Evolutionary conservation across 2,329 filamentous ascomycete species (phyloP).

Genomic region (Amauroascus niger): DNA sequence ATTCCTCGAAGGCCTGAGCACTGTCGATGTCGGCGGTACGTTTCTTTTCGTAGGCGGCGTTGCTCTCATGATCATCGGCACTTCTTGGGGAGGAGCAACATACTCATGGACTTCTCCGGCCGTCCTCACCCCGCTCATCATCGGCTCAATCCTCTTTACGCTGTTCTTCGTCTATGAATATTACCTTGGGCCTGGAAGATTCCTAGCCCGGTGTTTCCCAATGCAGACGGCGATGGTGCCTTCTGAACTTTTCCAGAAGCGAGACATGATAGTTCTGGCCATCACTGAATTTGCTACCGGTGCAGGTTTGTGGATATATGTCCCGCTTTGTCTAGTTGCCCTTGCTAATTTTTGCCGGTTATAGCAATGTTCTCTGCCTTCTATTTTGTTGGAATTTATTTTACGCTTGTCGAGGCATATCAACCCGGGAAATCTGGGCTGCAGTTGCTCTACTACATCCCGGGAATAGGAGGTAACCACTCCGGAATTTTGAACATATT

Average conservation of each 20-base stretch:
- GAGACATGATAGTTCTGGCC: conserved; percentile 53
- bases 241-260: conserved; percentile 47
- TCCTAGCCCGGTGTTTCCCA: conserved; percentile 43
- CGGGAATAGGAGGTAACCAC: conserved; percentile 48
- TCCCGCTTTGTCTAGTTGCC: conserved; percentile 50
- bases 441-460: conserved; percentile 54
- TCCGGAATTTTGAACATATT: neutral
- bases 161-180: conserved; percentile 46
- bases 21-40: conserved; percentile 49
- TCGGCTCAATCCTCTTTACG: conserved; percentile 37
- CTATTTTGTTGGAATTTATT: conserved; percentile 62
- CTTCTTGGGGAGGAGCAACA: conserved; percentile 48
- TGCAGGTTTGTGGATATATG: conserved; percentile 26
- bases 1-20: conserved; percentile 43
- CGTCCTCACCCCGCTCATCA: conserved; percentile 42
- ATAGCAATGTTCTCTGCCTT: conserved; percentile 45
- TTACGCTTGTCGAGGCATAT: conserved; percentile 51
- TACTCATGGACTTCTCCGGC: conserved; percentile 45
- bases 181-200: conserved; percentile 43
- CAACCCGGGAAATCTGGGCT: conserved; percentile 44
- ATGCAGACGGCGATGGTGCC: conserved; percentile 55
- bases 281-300: conserved; percentile 53
- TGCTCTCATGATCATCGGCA: conserved; percentile 45
- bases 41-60: conserved; percentile 48
- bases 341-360: conserved; percentile 46